Conservation (phyloP, 139 green algal genomes). For the Chlamydomonas applanata region DNA sequence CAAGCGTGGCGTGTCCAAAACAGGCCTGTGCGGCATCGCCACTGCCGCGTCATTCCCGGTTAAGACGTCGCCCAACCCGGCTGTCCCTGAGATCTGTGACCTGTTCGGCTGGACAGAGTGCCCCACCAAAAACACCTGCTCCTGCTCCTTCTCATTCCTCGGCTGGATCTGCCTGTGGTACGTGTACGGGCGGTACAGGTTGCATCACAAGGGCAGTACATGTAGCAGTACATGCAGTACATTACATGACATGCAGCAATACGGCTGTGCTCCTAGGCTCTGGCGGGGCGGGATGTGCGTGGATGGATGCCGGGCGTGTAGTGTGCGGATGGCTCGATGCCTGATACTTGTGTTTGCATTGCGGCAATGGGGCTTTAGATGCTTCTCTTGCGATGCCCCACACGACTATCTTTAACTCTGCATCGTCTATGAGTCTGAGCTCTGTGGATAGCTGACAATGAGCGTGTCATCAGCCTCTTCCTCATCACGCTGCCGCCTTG, state of each 20-base stretch:
- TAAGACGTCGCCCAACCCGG: constrained; percentile 50
- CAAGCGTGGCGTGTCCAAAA: constrained; percentile 30
- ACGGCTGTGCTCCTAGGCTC: too few species aligned
- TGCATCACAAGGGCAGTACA: too few species aligned
- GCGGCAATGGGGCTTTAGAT: neutral
- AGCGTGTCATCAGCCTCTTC: neutral
- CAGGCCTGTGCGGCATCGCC: constrained; percentile 89
- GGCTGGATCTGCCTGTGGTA: constrained; percentile 44
- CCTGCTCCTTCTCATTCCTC: constrained; percentile 41
- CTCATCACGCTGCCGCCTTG: constrained; percentile 20
- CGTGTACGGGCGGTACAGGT: neutral
- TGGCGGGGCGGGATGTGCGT: too few species aligned
- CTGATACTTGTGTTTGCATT: constrained; percentile 3
- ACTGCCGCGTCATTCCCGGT: constrained; percentile 86
- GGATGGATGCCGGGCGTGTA: too few species aligned
- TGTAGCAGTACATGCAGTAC: too few species aligned
- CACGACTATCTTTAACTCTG: too few species aligned
- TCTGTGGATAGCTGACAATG: neutral
- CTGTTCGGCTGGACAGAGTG: constrained; percentile 56
- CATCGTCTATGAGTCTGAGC: neutral
- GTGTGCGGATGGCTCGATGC: too few species aligned
- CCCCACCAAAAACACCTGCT: constrained; percentile 38
- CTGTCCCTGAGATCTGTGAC: constrained; percentile 34
- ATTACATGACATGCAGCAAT: too few species aligned
- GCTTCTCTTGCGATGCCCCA: too few species aligned